phyloP scores from a whole-genome alignment of 495 filamentous ascomycete genomes.

The Aspergillus egyptiacus region DNA sequence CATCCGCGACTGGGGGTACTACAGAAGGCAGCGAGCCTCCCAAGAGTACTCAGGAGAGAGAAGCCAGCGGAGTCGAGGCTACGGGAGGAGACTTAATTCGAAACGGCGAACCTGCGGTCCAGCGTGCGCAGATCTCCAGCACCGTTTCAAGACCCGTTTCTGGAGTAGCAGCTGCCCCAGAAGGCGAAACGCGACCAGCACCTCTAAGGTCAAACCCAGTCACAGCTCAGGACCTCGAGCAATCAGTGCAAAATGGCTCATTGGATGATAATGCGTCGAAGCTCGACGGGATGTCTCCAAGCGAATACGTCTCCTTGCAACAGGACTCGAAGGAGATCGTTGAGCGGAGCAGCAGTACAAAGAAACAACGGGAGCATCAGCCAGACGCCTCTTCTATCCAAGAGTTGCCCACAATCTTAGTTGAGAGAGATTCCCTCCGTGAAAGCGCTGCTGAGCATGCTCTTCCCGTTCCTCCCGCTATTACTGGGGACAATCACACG shows the following conservation, averaged over 20 bases:
- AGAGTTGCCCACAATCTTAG: constrained; percentile 11
- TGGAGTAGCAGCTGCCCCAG: constrained; percentile 9
- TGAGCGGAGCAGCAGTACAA: constrained; percentile 17
- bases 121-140: constrained; percentile 2
- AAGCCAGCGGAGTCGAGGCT: neutral
- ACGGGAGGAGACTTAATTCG: neutral
- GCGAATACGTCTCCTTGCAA: constrained; percentile 12
- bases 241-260: constrained; percentile 14
- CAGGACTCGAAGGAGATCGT: constrained; percentile 18
- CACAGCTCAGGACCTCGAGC: constrained; percentile 18
- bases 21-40: neutral
- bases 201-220: constrained; percentile 34
- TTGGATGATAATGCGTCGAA: constrained; percentile 11
- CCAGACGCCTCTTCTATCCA: neutral
- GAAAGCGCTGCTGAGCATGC: constrained; percentile 46
- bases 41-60: constrained; percentile 2
- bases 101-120: constrained; percentile 8
- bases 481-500: constrained; percentile 17
- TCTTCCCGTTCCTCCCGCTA: constrained; percentile 33
- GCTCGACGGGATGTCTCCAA: constrained; percentile 11
- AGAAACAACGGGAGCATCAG: constrained; percentile 15
- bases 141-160: neutral
- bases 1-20: neutral
- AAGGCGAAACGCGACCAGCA: constrained; percentile 18
- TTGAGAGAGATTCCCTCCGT: constrained; percentile 37